A percentile compares a stretch with the other conserved stretches of the same genome.
phyloP scores from a whole-genome alignment of 441 rosid species.

The Hura crepitans region DNA sequence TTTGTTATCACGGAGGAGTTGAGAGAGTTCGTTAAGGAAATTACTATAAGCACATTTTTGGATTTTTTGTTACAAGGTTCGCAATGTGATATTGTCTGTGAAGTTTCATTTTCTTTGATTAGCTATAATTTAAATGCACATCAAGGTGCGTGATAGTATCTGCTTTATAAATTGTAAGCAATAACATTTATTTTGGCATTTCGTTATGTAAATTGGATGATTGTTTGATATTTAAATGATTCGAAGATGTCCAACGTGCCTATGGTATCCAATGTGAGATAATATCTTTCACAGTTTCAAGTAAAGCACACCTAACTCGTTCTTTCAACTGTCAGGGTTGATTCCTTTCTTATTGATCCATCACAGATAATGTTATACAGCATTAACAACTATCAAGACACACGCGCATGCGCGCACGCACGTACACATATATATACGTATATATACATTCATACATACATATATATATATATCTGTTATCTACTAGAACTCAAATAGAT shows the following conservation, averaged over 20 bases:
- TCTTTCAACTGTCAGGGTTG: constrained; percentile 65
- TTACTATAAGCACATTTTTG: constrained; percentile 64
- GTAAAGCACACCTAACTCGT: constrained; percentile 68
- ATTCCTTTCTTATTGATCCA: not conserved
- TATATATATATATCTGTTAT: too few species aligned
- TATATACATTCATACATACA: too few species aligned
- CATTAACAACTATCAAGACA: too few species aligned
- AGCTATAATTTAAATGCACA: too few species aligned
- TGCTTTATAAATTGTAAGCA: not conserved
- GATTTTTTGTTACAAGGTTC: constrained; percentile 55
- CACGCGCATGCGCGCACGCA: too few species aligned
- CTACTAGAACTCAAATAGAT: too few species aligned
- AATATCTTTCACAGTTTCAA: constrained; percentile 80
- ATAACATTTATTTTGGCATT: not conserved
- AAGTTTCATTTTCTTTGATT: not conserved
- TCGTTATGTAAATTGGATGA: constrained; percentile 12
- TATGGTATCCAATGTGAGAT: constrained; percentile 42
- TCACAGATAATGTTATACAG: too few species aligned
- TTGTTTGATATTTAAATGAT: constrained; percentile 35
- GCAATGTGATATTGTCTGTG: too few species aligned
- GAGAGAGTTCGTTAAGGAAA: constrained; percentile 53
- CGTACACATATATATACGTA: too few species aligned
- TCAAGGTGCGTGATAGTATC: too few species aligned
- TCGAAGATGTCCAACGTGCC: constrained; percentile 38
- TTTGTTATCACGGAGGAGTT: constrained; percentile 62